Base-by-base conservation (phyloP, 2,329 filamentous ascomycete species). In the Fusarium subtropicale region DNA sequence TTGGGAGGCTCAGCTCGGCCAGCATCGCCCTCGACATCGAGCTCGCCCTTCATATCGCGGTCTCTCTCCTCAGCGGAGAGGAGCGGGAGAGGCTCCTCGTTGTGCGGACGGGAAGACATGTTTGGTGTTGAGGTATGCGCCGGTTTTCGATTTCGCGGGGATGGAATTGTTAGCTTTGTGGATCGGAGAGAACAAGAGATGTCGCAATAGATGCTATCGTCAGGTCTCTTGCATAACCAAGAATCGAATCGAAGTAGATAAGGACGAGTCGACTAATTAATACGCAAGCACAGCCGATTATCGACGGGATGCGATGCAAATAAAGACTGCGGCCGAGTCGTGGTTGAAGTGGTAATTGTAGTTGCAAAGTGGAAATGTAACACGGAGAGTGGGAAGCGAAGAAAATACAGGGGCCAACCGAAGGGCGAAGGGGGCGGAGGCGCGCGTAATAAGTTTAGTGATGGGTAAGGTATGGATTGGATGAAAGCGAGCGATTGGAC, bases 21-120 rank as follows among this genome's bases (percentile, higher is more conserved):
- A 30, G 74, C 71, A 30, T 75, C 73, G 61, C 72, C 72, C 66
- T 81, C 79, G 41, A 80, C 50, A 54, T 81, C 79, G 34, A 73
- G 60, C 28, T 70, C 66, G 39, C 75, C 57, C 69, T 79, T 79
- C 24, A 64, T 58, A 48, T 78, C 77, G 26, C 57, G 69, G 28
- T 78, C 73, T 63, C 74, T 73, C 66, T 78, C 73, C 58, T 78
- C 76, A n/a, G 74, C 56, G 55, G 73, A 72, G 58, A 79, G 72
- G 30, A 78, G 73, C 38, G 74, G 72, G 39, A 76, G 70, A 42
- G 75, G 75, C 61, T 79, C 79, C 44, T 79, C 74, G 9, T 71
- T 69, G 24, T 77, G 72, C 31, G 71, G 74, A 39, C 74, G 77
- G 65, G 78, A 72, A 69, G 78, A 72, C 79, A 81, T 81, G 55